Evolutionary conservation across 2,329 filamentous ascomycete genomes (phyloP), one percentile per base, ranked within the genome.

Genomic region (Phyllosticta citrichinensis): DNA sequence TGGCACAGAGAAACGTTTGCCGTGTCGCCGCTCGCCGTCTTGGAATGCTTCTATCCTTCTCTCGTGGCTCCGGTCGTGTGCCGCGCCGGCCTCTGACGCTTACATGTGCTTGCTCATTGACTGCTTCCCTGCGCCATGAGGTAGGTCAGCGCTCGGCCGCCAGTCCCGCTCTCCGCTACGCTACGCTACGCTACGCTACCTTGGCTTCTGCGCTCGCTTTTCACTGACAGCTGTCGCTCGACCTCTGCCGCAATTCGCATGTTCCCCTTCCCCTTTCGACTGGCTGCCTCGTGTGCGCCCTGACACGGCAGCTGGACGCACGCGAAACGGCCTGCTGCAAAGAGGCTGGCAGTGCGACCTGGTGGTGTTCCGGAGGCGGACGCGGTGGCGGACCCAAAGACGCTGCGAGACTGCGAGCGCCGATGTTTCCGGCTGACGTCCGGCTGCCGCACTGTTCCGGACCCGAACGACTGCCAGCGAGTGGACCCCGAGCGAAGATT

Each of bases 71-170:
- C 19, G 17, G 56, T 20, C 56, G 35, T 27, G 56, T 24, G 56
- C 19, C 17, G 56, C 47, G 35, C 14, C n/a, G n/a, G 24, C 19
- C 47, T 51, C 50, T 59, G 57, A 59, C 57, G 57, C 57, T 55
- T 59, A 59, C 57, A 59, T 33, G 8, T 24, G 56, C 40, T 19
- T 22, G 22, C 22, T 3, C n/a, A 27, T 25, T 20, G 33, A 12
- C 11, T 47, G 17, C n/a, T 24, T 11, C 56, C 33, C n/a, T 58
- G 56, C 27, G 56, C 27, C 27, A 58, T 59, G 57, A 59, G 52
- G 52, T 59, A 59, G 52, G 52, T 59, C 57, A 59, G 52, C 57
- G 57, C 50, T 55, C 51, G 40, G 22, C 55, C 51, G 35, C 10
- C 27, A 30, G 27, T 30, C 27, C 27, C 27, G 27, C 27, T 30